phyloP scores from a whole-genome alignment of 2,329 filamentous ascomycete genomes.

The Aspergillus pseudotamarii region DNA sequence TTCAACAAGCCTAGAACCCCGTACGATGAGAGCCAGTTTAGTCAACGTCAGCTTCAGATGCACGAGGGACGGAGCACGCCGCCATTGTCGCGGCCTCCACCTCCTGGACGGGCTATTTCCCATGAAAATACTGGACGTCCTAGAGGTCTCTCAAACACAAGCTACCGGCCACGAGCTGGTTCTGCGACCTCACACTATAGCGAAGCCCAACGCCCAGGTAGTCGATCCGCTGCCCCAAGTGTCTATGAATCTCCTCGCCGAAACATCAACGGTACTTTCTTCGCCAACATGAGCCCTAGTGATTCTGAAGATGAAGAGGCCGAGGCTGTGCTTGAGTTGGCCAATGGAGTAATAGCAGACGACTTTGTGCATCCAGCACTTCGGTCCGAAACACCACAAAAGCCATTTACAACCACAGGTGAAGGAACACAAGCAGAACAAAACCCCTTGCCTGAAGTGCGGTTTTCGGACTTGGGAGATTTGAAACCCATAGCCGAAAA shows the following conservation, averaged over 20 bases:
- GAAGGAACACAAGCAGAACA: constrained; percentile 22
- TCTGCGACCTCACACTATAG: constrained; percentile 44
- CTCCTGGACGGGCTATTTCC: constrained; percentile 24
- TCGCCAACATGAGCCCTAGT: constrained; percentile 40
- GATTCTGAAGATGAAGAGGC: constrained; percentile 43
- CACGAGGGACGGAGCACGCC: constrained; percentile 73
- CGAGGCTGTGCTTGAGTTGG: background rate
- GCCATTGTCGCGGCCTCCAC: constrained; percentile 36
- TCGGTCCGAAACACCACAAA: constrained; percentile 37
- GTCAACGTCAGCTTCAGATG: constrained; percentile 78
- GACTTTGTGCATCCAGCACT: constrained; percentile 43
- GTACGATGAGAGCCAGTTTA: constrained; percentile 84
- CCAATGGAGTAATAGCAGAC: constrained; percentile 1
- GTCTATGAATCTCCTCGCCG: constrained; percentile 33
- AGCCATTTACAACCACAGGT: constrained; percentile 31
- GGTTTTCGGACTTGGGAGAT: constrained; percentile 42
- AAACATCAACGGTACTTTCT: constrained; percentile 34
- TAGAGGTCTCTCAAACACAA: constrained; percentile 41
- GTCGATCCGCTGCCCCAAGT: constrained; percentile 29
- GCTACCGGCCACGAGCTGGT: constrained; percentile 40
- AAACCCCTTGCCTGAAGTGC: constrained; percentile 38
- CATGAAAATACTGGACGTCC: constrained; percentile 29
- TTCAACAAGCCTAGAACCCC: constrained; percentile 73
- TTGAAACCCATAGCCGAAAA: constrained; percentile 45
- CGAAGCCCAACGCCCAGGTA: constrained; percentile 29